Percentiles rank a stretch among this genome's conserved stretches.
phyloP scores from a whole-genome alignment of 306 rosid genomes.

The Glycine soja region DNA sequence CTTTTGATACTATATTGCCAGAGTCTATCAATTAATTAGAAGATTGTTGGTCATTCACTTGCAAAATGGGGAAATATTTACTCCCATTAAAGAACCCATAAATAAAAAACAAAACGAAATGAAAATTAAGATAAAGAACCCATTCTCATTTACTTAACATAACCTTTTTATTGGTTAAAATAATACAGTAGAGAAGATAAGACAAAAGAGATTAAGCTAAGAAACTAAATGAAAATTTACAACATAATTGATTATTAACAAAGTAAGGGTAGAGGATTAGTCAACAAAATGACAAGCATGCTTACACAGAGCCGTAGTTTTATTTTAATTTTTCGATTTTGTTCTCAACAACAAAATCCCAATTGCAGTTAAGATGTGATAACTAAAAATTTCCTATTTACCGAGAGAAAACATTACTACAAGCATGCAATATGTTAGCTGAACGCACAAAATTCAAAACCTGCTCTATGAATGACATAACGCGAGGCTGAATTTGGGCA shows the following conservation, averaged over 20 bases:
- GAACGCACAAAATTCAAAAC: conserved; percentile 50
- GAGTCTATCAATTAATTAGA: too few relatives aligned
- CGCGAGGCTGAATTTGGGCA: conserved; percentile 94
- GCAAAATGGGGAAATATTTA: too few relatives aligned
- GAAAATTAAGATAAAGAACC: too few relatives aligned
- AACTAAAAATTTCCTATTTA: neutral
- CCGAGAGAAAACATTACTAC: conserved; percentile 1
- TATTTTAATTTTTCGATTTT: neutral
- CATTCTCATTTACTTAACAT: too few relatives aligned
- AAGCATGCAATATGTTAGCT: neutral
- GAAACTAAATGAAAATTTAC: neutral
- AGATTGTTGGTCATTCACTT: accelerated
- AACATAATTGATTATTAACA: neutral
- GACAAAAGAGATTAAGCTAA: too few relatives aligned
- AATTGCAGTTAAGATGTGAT: neutral
- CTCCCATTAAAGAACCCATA: too few relatives aligned
- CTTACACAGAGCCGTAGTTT: neutral
- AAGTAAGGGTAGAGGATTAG: too few relatives aligned
- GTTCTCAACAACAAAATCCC: neutral
- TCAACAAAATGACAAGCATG: too few relatives aligned
- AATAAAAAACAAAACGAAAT: too few relatives aligned
- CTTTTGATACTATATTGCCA: too few relatives aligned
- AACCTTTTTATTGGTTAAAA: too few relatives aligned
- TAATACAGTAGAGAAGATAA: too few relatives aligned
- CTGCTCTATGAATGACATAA: conserved; percentile 96